These are phyloP conservation scores for Lodderomyces parapsilosis DNA, from an alignment of 1,139 yeast species.

Conservation along the genomic window DNA sequence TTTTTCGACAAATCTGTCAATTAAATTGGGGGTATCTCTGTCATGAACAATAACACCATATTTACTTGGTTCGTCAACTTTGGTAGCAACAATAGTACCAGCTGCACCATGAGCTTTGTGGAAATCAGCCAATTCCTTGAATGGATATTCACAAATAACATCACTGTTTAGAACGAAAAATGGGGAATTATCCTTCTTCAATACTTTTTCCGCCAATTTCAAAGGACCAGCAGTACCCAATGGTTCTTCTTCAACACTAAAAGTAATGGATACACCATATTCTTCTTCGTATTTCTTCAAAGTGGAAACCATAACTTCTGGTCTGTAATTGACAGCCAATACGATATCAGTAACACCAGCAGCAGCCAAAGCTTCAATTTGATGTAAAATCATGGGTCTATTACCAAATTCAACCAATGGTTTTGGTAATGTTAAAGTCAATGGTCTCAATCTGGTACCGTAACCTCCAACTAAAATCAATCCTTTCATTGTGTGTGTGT, in stretches of 20 bases:
- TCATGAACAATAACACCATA: conserved; percentile 99
- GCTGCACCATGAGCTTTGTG: conserved; percentile 95
- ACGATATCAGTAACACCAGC: conserved; percentile 99
- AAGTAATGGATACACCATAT: conserved; percentile 92
- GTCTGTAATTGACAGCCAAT: conserved; percentile 98
- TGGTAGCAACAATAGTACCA: conserved; percentile 98
- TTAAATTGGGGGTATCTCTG: conserved; percentile 86
- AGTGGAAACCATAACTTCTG: conserved; percentile 97
- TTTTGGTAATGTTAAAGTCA: conserved; percentile 95
- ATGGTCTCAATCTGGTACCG: conserved; percentile 99
- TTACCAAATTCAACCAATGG: conserved; percentile 98
- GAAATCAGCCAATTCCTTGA: conserved; percentile 86
- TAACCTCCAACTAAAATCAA: conserved; percentile 98
- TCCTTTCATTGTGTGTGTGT: conserved; percentile 69
- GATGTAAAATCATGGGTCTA: conserved; percentile 97
- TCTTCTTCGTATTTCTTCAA: conserved; percentile 90
- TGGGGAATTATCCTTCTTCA: conserved; percentile 93
- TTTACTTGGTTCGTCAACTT: conserved; percentile 98
- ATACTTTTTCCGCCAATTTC: conserved; percentile 91
- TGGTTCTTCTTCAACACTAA: conserved; percentile 99
- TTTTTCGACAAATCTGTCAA: conserved; percentile 98
- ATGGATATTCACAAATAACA: conserved; percentile 98
- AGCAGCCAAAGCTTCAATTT: conserved; percentile 94
- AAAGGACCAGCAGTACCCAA: conserved; percentile 99
- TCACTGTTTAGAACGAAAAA: conserved; percentile 98